Base-by-base conservation (phyloP, 495 filamentous ascomycete species). In the Aspergillus taichungensis region DNA sequence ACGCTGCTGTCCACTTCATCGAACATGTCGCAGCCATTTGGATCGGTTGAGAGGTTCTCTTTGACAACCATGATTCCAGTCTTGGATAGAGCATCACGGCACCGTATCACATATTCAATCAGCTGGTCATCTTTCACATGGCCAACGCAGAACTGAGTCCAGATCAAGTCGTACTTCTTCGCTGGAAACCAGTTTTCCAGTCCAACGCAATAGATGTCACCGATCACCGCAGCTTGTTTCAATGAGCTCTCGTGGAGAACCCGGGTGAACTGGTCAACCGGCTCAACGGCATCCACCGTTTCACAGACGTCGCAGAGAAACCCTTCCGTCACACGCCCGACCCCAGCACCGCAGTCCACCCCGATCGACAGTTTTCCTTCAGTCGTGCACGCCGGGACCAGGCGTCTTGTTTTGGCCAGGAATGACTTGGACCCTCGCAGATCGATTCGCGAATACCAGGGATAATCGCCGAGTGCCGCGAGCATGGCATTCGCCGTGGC, bases 61-160 rank as follows among this genome's bases (percentile, higher is more conserved):
- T 95, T 96, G 14, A 95, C 66, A 5, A 94, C 79, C 30, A 95
- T 79, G 44, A 68, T 60, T 42, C 85, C 67, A 11, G 14, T 51
- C 0, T 59, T 53, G 10, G 64, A 71, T 39, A 91, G 46, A 0
- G 67, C 75, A 2, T 54, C 49, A 37, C 64, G 72, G 53, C 86
- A 86, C 34, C 83, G 67, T 50, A 61, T 43, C 8, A 95, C 59
- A 52, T 82, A 94, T 8, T 58, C 70, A 14, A 82, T 75, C 13
- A 95, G 60, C 60, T 92, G 78, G 31, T 54, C 54, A 63, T 95
- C 89, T 11, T 78, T 89, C 41, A 95, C 65, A 59, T 95, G 83
- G 13, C 87, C 84, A n/a, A 92, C 62, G 66, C 89, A 95, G 89
- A 88, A 94, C 62, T 95, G 90, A 38, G 78, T 85, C 75, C 75